Conservation (phyloP, 371 early-diverging fungal genomes). For the Syncephalastrum racemosum region DNA sequence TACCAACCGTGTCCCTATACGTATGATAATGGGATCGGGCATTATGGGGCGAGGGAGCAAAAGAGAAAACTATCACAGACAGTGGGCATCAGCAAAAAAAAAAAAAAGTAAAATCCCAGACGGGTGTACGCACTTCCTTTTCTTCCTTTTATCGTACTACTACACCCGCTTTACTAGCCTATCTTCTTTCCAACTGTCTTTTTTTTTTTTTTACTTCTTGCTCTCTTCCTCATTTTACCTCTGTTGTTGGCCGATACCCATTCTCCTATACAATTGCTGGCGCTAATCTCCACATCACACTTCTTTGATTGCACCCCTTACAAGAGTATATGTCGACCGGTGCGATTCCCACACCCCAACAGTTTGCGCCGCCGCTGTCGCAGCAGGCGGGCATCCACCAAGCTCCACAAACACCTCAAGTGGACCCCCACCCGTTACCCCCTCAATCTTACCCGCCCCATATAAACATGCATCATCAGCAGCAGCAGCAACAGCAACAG, state of each 20-base stretch:
- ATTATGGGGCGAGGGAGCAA: too few relatives aligned
- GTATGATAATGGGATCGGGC: too few relatives aligned
- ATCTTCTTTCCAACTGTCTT: not conserved
- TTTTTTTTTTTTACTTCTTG: too few relatives aligned
- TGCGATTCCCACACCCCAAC: constrained; percentile 13
- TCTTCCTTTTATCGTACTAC: not conserved
- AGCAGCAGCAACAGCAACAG: constrained; percentile 15
- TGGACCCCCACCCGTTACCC: not conserved
- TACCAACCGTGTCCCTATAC: too few relatives aligned
- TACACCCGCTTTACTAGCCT: not conserved
- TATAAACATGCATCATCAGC: constrained; percentile 6
- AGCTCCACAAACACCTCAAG: constrained; percentile 5
- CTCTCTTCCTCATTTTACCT: not conserved
- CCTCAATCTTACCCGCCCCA: constrained; percentile 4
- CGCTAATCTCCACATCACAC: constrained; percentile 3
- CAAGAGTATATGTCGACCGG: constrained; percentile 12
- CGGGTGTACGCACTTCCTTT: constrained; percentile 5
- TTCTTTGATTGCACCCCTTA: constrained; percentile 4
- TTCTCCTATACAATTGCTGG: constrained; percentile 4
- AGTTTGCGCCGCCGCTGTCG: constrained; percentile 1
- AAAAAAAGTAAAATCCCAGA: too few relatives aligned
- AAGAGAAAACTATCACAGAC: too few relatives aligned
- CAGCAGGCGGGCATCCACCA: constrained; percentile 8
- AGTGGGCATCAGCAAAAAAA: constrained; percentile 3
- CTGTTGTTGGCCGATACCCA: constrained; percentile 5